phyloP scores from a whole-genome alignment of 345 rosid genomes.

The Carallia pectinifolia region DNA sequence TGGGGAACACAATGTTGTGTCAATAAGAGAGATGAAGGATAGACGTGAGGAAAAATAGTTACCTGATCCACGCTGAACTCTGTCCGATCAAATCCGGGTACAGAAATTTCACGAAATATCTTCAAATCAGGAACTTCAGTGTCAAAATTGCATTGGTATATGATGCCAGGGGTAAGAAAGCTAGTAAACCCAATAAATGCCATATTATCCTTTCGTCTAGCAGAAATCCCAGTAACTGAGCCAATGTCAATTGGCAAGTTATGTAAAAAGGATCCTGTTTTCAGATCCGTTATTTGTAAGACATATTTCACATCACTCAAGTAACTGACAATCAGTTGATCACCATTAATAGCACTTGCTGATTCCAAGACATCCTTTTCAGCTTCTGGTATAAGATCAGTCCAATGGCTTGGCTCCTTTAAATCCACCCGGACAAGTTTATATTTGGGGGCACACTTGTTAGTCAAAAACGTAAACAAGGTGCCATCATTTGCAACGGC shows the following conservation, averaged over 20 bases:
- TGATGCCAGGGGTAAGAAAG: constrained; percentile 84
- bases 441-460: constrained; percentile 80
- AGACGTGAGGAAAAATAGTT: background rate
- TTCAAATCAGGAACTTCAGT: constrained; percentile 53
- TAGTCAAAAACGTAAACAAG: constrained; percentile 69
- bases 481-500: constrained; percentile 71
- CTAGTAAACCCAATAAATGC: constrained; percentile 71
- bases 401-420: constrained; percentile 70
- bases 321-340: constrained; percentile 73
- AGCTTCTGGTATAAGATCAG: constrained; percentile 65
- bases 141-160: constrained; percentile 68
- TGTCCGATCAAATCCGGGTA: constrained; percentile 73
- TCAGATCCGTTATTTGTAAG: constrained; percentile 75
- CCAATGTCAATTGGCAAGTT: constrained; percentile 82
- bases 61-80: constrained; percentile 83
- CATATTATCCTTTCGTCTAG: constrained; percentile 53
- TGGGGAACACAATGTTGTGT: background rate
- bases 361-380: constrained; percentile 80
- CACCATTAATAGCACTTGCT: constrained; percentile 59
- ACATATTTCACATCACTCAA: constrained; percentile 82
- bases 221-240: constrained; percentile 57
- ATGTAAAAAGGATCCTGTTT: constrained; percentile 70
- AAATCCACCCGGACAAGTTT: constrained; percentile 79
- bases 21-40: background rate
- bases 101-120: constrained; percentile 69